Conservation (phyloP, 116 monocot genomes). For the Zostera marina region DNA sequence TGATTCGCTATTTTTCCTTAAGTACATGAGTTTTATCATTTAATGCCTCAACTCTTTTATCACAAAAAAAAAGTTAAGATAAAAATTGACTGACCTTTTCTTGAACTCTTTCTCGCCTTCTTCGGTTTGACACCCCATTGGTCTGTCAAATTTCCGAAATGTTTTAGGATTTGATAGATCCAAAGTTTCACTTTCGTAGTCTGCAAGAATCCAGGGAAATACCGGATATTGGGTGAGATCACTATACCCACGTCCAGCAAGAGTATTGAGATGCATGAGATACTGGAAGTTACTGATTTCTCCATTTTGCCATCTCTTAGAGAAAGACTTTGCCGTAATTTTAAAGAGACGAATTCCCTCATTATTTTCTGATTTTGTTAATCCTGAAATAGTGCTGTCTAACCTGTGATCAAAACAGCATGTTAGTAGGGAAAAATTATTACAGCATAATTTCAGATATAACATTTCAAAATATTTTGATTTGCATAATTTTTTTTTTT, state of each 20-base stretch:
- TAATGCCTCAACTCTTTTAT: no score
- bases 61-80: not conserved
- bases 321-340: conserved; percentile 83
- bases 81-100: conserved; percentile 42
- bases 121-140: conserved; percentile 95
- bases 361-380: conserved; percentile 67
- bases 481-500: no score
- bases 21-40: no score
- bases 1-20: no score
- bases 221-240: conserved; percentile 99
- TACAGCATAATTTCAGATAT: no score
- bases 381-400: conserved; percentile 89
- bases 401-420: conserved; percentile 29
- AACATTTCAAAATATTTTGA: no score
- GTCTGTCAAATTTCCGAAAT: conserved; percentile 88
- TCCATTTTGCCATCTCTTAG: conserved; percentile 97
- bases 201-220: conserved; percentile 96
- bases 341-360: conserved; percentile 92
- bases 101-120: conserved; percentile 89
- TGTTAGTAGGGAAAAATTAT: not conserved
- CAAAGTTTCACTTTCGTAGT: conserved; percentile 80
- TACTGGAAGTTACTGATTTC: conserved; percentile 99
- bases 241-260: conserved; percentile 98
- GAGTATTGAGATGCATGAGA: conserved; percentile 98
- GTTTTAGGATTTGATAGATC: conserved; percentile 59